Percentiles rank a stretch among this genome's conserved stretches.
These are phyloP conservation scores for Linnemannia hyalina DNA, from an alignment of 192 early-diverging fungal genomes.

Conservation along the genomic window DNA sequence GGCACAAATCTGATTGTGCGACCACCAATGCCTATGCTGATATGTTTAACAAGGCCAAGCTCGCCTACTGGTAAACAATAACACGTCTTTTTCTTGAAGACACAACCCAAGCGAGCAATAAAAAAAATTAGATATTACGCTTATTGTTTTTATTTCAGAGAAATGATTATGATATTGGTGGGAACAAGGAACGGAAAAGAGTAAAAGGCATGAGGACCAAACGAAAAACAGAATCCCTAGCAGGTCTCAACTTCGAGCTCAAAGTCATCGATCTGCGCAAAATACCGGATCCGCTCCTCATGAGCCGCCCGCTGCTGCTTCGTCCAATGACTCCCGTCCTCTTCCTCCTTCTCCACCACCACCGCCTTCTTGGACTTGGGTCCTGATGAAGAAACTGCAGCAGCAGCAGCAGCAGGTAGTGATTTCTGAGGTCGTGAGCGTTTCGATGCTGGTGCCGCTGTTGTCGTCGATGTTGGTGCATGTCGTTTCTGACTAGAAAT, in stretches of 20 bases:
- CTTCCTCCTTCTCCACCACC: not conserved
- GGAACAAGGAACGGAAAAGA: not conserved
- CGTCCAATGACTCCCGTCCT: slow-evolving; percentile 15
- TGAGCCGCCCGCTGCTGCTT: slow-evolving; percentile 19
- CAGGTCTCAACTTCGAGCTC: slow-evolving; percentile 37
- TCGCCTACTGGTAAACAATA: slow-evolving; percentile 30
- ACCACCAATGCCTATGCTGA: slow-evolving; percentile 45
- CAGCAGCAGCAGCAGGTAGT: not conserved
- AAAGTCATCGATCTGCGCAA: slow-evolving; percentile 42
- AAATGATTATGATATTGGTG: not conserved
- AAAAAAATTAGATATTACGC: not conserved
- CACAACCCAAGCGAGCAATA: not conserved
- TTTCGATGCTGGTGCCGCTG: not conserved
- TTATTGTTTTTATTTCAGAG: not conserved
- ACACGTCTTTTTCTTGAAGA: not conserved
- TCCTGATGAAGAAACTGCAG: not conserved
- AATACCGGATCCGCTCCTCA: slow-evolving; percentile 37
- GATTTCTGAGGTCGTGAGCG: not conserved
- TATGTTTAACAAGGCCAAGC: slow-evolving; percentile 43
- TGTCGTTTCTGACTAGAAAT: not conserved
- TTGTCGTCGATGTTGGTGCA: not conserved
- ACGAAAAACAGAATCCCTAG: not conserved
- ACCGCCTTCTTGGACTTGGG: not conserved
- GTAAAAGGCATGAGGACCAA: not conserved
- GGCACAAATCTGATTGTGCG: slow-evolving; percentile 66